Evolutionary conservation across 78 protist species (phyloP).

Genomic region (Chrysochromulina parva): DNA sequence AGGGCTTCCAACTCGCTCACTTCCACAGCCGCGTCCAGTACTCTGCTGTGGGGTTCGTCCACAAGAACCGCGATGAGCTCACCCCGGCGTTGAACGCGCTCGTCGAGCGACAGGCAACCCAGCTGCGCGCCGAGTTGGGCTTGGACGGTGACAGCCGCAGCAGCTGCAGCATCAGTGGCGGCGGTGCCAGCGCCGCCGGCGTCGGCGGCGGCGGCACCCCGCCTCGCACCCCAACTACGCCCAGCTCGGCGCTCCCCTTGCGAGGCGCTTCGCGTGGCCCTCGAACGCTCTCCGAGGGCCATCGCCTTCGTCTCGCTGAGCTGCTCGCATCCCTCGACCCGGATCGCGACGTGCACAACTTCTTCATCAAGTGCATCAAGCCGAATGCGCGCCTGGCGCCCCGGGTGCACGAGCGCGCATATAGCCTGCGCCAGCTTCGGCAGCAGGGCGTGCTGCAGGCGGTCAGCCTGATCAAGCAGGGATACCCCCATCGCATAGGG

Average conservation of each 20-base stretch:
- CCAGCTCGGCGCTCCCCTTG: slow-evolving; percentile 58
- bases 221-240: no score
- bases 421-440: slow-evolving; percentile 70
- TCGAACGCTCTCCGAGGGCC: background rate
- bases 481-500: slow-evolving; percentile 72
- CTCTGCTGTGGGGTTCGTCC: slow-evolving; percentile 43
- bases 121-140: no score
- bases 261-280: slow-evolving; percentile 30
- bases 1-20: slow-evolving; percentile 48
- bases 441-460: slow-evolving; percentile 91
- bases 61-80: slow-evolving; percentile 68
- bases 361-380: slow-evolving; percentile 85
- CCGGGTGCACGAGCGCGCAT: slow-evolving; percentile 15
- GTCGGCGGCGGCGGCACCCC: no score
- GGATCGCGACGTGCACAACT: slow-evolving; percentile 44
- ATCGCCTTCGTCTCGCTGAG: slow-evolving; percentile 65
- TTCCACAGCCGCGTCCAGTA: slow-evolving; percentile 59
- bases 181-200: no score
- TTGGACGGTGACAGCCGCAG: no score
- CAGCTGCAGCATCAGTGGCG: no score
- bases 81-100: slow-evolving; percentile 54
- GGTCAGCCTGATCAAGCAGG: slow-evolving; percentile 70
- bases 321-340: background rate
- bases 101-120: background rate
- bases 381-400: slow-evolving; percentile 70